Percentiles rank a stretch among this genome's conserved stretches.
These are phyloP conservation scores for Chlorella vulgaris DNA, from an alignment of 139 green algal genomes.

Conservation along the genomic window DNA sequence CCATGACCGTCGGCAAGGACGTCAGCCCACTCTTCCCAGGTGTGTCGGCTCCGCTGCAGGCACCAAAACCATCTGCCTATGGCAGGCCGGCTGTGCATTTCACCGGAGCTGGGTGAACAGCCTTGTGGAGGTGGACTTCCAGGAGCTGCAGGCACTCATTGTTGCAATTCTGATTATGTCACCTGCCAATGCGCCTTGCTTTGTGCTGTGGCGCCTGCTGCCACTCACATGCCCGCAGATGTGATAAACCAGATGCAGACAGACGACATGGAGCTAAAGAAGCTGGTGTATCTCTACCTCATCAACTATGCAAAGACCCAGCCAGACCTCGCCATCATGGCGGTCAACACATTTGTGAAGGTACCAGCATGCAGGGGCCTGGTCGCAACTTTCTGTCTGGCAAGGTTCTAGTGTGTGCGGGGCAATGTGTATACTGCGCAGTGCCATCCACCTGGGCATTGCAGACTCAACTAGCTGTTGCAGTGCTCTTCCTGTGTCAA, in stretches of 20 bases:
- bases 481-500: not conserved
- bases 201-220: not conserved
- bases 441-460: too few relatives aligned
- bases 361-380: slow-evolving; percentile 22
- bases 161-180: not conserved
- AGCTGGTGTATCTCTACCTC: slow-evolving; percentile 99
- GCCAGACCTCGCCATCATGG: slow-evolving; percentile 98
- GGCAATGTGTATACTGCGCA: too few relatives aligned
- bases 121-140: not conserved
- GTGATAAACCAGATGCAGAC: slow-evolving; percentile 99
- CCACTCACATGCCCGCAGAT: slow-evolving; percentile 58
- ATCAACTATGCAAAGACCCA: slow-evolving; percentile 99
- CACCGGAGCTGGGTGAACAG: too few relatives aligned
- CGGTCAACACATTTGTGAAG: slow-evolving; percentile 99
- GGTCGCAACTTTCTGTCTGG: too few relatives aligned
- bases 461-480: too few relatives aligned
- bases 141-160: not conserved
- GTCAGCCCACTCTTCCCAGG: slow-evolving; percentile 44
- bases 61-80: not conserved
- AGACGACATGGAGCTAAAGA: slow-evolving; percentile 93
- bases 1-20: slow-evolving; percentile 96
- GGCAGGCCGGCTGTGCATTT: too few relatives aligned
- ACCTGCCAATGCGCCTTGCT: too few relatives aligned
- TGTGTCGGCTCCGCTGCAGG: not conserved
- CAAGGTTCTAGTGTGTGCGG: too few relatives aligned